These are phyloP conservation scores for Verticillium dahliae DNA, from an alignment of 2,329 filamentous ascomycete genomes.

Conservation along the genomic window DNA sequence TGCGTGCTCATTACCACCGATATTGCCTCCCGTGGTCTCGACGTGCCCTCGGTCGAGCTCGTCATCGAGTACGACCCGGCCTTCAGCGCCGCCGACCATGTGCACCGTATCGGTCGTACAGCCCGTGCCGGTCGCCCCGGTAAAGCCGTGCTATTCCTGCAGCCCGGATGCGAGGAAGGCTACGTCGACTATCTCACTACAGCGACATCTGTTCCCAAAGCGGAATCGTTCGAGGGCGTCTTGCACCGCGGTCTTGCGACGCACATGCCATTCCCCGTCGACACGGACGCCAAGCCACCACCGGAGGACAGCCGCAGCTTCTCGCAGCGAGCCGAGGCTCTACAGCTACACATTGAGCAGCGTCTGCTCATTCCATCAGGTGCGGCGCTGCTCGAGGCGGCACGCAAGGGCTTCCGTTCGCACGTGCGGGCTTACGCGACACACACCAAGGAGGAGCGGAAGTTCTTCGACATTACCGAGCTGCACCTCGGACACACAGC, in stretches of 20 bases:
- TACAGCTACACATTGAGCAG: conserved; percentile 56
- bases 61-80: conserved; percentile 96
- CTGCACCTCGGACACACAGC: conserved; percentile 89
- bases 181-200: conserved; percentile 69
- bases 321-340: conserved; percentile 41
- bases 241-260: conserved; percentile 60
- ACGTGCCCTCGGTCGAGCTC: conserved; percentile 89
- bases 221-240: conserved; percentile 46
- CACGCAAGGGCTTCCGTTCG: conserved; percentile 79
- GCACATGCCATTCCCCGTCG: conserved; percentile 60
- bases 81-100: conserved; percentile 86
- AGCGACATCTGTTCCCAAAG: conserved; percentile 35
- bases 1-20: conserved; percentile 89
- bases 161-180: conserved; percentile 85
- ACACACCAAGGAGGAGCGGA: conserved; percentile 77
- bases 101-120: conserved; percentile 91
- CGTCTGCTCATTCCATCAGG: conserved; percentile 33
- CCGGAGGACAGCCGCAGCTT: conserved; percentile 37
- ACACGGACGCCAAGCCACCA: conserved; percentile 49
- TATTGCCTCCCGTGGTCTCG: conserved; percentile 89
- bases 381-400: conserved; percentile 69
- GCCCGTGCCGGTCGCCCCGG: conserved; percentile 87
- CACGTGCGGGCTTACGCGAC: conserved; percentile 94
- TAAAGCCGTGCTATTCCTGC: conserved; percentile 80
- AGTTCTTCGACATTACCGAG: conserved; percentile 85